Evolutionary conservation across 148 eudicot genomes (phyloP), one percentile per base, ranked within the genome.

Genomic region (Beta vulgaris): DNA sequence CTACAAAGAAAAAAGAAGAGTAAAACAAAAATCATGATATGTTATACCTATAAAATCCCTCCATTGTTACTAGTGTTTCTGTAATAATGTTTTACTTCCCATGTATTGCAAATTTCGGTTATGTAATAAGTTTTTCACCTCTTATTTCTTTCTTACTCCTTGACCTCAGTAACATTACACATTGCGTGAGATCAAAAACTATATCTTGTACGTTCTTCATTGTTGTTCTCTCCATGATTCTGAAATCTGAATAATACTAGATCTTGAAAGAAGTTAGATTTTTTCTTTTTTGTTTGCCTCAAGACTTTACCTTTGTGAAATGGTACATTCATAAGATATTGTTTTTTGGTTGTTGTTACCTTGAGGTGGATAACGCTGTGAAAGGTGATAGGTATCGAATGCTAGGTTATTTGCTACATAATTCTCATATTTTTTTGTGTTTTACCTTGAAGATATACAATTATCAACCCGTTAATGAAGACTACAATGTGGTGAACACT

Each of bases 381-480:
- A 37, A 37, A n/a, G 26, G 26, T n/a, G n/a, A 62, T n/a, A 28
- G 37, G 46, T 62, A 35, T 62, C 21, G 42, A 62, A 34, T 62
- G 67, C 68, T 34, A 54, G 44, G 69, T 21, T 76, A 29, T 36
- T 26, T 65, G 71, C 42, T 59, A 66, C 46, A 59, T 36, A 51
- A 19, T 55, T 19, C 79, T 79, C 72, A 75, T 67, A 64, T 16
- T 53, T 31, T 68, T 76, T 79, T 76, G 23, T 64, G 48, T 72
- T 34, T 71, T 57, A 70, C 71, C 54, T 60, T 89, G 85, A 74
- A 95, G 98, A 90, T 95, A 73, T 95, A 90, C 86, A 91, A 89
- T 68, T 91, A 94, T 81, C 98, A 93, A 90, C 89, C 82, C 60
- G 95, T 83, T 61, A 92, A 86, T 79, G 98, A 95, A 81, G 98